Percentiles rank a stretch among this genome's conserved stretches.
phyloP scores from a whole-genome alignment of 2,329 filamentous ascomycete genomes.

The Helminthosporium solani region DNA sequence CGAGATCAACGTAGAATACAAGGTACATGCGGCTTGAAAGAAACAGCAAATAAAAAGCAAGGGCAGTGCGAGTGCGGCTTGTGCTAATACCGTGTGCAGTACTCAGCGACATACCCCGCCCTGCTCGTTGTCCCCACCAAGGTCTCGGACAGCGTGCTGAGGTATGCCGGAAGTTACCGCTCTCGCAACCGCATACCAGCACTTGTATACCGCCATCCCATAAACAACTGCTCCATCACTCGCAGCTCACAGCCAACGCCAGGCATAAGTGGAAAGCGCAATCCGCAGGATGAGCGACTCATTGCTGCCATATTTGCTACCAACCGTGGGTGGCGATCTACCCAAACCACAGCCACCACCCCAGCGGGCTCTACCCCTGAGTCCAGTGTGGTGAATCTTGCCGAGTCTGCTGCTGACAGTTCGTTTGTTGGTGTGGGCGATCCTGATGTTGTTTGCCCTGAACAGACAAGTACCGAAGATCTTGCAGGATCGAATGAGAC shows the following conservation, averaged over 20 bases:
- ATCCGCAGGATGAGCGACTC: conserved; percentile 92
- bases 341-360: conserved; percentile 25
- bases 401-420: conserved; percentile 34
- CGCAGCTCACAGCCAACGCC: conserved; percentile 89
- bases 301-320: conserved; percentile 90
- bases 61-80: too few species aligned
- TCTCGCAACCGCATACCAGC: conserved; percentile 86
- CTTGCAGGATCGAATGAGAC: conserved; percentile 41
- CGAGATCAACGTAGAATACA: conserved; percentile 84
- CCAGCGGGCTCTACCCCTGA: conserved; percentile 32
- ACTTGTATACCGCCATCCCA: conserved; percentile 88
- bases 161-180: conserved; percentile 86
- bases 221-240: conserved; percentile 97
- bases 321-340: conserved; percentile 39
- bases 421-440: conserved; percentile 38
- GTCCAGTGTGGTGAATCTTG: conserved; percentile 35
- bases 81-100: conserved; percentile 46
- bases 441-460: conserved; percentile 16
- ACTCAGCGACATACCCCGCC: conserved; percentile 89
- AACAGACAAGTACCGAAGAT: conserved; percentile 26
- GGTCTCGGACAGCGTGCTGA: conserved; percentile 96
- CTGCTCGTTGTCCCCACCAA: conserved; percentile 79
- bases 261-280: conserved; percentile 82
- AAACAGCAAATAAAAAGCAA: neutral
- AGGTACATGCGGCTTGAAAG: conserved; percentile 41